Percentiles rank a stretch among this genome's conserved stretches.
Conservation (phyloP, 2,329 filamentous ascomycete genomes). For the Botrytis pseudocinerea region DNA sequence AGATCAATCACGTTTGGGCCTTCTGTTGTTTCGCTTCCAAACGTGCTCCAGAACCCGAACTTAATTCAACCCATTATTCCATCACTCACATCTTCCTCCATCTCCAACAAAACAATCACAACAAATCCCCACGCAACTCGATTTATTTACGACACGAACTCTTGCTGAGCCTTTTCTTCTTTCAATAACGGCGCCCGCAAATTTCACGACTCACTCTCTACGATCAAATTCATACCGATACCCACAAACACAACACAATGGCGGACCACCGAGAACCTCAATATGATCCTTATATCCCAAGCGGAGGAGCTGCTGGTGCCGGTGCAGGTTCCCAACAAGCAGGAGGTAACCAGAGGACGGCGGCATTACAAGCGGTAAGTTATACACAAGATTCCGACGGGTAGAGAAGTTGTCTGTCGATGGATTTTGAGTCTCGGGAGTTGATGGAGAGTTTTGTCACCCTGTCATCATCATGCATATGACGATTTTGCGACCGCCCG, state of each 20-base stretch:
- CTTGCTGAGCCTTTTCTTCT: neutral
- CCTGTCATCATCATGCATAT: slow-evolving; percentile 22
- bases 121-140: neutral
- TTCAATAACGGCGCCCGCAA: neutral
- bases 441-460: slow-evolving; percentile 18
- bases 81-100: slow-evolving; percentile 6
- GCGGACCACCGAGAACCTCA: slow-evolving; percentile 34
- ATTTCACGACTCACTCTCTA: neutral
- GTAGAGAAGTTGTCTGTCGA: slow-evolving; percentile 21
- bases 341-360: slow-evolving; percentile 60
- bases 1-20: slow-evolving; percentile 24
- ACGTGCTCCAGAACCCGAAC: slow-evolving; percentile 11
- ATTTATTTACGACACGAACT: slow-evolving; percentile 1
- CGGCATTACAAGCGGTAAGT: slow-evolving; percentile 82
- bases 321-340: slow-evolving; percentile 46
- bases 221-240: slow-evolving; percentile 8
- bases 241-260: slow-evolving; percentile 33
- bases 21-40: slow-evolving; percentile 22
- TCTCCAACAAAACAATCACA: slow-evolving; percentile 1
- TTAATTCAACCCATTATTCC: slow-evolving; percentile 2
- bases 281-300: slow-evolving; percentile 42
- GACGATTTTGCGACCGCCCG: slow-evolving; percentile 17
- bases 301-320: slow-evolving; percentile 35
- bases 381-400: slow-evolving; percentile 26
- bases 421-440: slow-evolving; percentile 28